Evolutionary conservation across 2,329 filamentous ascomycete species (phyloP).

Genomic region (Ramularia collo-cygni): DNA sequence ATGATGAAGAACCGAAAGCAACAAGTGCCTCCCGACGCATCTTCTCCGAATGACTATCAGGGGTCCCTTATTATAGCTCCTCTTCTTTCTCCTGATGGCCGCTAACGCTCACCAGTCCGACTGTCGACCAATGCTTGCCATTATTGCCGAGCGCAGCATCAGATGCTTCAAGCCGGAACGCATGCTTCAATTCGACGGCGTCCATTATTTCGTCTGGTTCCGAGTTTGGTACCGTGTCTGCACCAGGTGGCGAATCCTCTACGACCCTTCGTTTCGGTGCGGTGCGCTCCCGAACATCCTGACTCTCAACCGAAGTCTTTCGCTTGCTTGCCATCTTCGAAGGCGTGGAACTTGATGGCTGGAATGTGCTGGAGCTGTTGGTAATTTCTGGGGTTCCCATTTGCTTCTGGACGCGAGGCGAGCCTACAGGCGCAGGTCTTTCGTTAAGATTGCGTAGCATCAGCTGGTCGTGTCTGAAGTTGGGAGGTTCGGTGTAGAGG

Average conservation of each 20-base stretch:
- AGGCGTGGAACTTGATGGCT: slow-evolving; percentile 3
- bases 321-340: background rate
- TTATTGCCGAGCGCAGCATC: slow-evolving; percentile 19
- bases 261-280: background rate
- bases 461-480: slow-evolving; percentile 59
- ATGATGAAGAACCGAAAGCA: too few relatives aligned
- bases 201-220: slow-evolving; percentile 4
- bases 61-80: slow-evolving; percentile 22
- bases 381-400: background rate
- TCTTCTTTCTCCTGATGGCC: slow-evolving; percentile 25
- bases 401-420: background rate
- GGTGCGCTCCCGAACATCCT: background rate
- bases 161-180: slow-evolving; percentile 18
- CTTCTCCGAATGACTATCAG: too few relatives aligned
- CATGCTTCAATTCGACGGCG: slow-evolving; percentile 11
- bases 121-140: slow-evolving; percentile 18
- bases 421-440: background rate
- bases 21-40: too few relatives aligned
- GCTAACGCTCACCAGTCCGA: slow-evolving; percentile 24
- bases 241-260: too few relatives aligned
- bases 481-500: slow-evolving; percentile 48
- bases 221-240: too few relatives aligned
- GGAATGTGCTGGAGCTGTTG: background rate
- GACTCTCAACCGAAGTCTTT: background rate
- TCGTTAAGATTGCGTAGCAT: slow-evolving; percentile 40